Evolutionary conservation across 1,284 basidiomycete genomes (phyloP), one percentile per base, ranked within the genome.

Genomic region (Irpex sp.): DNA sequence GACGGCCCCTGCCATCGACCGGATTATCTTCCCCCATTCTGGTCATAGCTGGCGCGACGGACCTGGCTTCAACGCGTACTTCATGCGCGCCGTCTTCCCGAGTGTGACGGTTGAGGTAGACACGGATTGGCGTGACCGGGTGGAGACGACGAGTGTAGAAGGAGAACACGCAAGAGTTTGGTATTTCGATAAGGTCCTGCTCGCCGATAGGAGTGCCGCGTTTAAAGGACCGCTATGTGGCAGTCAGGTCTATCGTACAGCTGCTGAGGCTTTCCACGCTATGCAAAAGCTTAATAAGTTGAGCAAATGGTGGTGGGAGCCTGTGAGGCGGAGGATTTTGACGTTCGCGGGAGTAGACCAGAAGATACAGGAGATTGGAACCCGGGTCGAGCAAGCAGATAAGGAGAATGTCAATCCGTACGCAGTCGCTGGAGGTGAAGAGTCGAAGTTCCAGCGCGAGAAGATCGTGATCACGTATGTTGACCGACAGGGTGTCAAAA

Each of bases 11-110:
- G 77, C 81, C 3, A 82, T 92, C 7, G 76, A 86, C 44, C 88
- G 92, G 47, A 80, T 85, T 59, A 88, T 94, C 66, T 91, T 93
- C 71, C 79, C 87, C 0, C 84, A 88, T 68, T 75, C 84, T 0
- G 75, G 78, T 51, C 78, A 78, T 9, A 85, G 82, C 9, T 94
- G 92, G 91, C 84, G 89, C 59, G 92, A 94, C 72, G 75, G 78
- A 59, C 89, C 91, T 0, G 86, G 86, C 0, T 87, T 91, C 75
- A 89, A 91, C 71, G 71, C 85, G 17, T 93, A 91, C 75, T 85
- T 93, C 72, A 77, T 91, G 15, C 86, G 90, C 38, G 85, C 87
- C 4, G 87, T 85, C n/a, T 91, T 92, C 75, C 92, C 92, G 5
- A 87, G 86, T 6, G 76, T 91, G 59, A 79, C 85, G 0, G 78